Evolutionary conservation across 345 rosid genomes (phyloP), one percentile per base, ranked within the genome.

Genomic region (Eucalyptus fibrosa): DNA sequence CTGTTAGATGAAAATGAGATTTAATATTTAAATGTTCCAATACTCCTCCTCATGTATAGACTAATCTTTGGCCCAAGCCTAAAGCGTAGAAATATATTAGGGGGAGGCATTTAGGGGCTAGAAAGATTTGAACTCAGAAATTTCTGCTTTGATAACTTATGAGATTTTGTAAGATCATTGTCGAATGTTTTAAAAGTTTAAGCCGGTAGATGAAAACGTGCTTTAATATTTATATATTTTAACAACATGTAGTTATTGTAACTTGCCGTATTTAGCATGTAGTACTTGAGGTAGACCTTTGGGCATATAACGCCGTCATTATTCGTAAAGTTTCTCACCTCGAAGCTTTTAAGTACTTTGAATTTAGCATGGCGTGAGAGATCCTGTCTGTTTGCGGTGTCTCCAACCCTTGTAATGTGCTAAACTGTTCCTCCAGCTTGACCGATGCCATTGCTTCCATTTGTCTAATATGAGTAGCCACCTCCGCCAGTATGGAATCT

Each of bases 51-150:
- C 59, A 53, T 0, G 0, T 0, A 53, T 53, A 19, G 11, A 0
- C 0, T 53, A 0, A 1, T 53, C 59, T 19, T 53, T 19, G 59
- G 11, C 59, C 11, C 0, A 53, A 53, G 11, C 59, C 11, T 53
- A 53, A 0, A 53, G 1, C 0, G 5, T 19, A 53, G 11, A 53
- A 53, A 53, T 53, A 19, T 53, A 0, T 53, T 53, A 53, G 56
- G 56, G 24, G 0, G 0, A 19, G 56, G 24, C 2, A 53, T 53
- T 53, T 53, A 19, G 10, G 11, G 4, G 0, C 1, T 19, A 0
- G 26, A 53, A 53, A 53, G 10, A 8, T 53, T 53, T 53, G 59
- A 19, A 19, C 11, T 19, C 11, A 19, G 5, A 53, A 53, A 8
- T 53, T 19, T 0, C 1, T 53, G 5, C 24, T 53, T 0, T 19